A percentile compares a stretch with the other conserved stretches of the same genome.
Conservation (phyloP, 2,329 filamentous ascomycete genomes). For the Cordyceps javanica region DNA sequence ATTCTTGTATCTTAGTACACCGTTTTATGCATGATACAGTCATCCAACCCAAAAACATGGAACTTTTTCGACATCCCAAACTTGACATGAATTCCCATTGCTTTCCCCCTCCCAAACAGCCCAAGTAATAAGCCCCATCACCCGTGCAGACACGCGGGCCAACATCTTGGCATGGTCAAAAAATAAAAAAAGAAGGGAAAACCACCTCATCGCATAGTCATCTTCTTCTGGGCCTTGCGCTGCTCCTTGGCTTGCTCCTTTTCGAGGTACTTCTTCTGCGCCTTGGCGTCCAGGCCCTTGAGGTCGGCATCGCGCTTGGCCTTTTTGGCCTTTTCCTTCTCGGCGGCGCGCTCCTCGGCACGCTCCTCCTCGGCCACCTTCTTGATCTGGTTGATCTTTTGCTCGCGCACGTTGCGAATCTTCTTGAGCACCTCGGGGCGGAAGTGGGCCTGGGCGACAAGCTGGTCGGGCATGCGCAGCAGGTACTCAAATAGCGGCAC, state of each 20-base stretch:
- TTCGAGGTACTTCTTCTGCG: slow-evolving; percentile 79
- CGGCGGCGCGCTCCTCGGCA: slow-evolving; percentile 66
- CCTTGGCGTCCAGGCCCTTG: slow-evolving; percentile 69
- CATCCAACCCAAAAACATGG: not conserved
- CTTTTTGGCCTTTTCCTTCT: slow-evolving; percentile 75
- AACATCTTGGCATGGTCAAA: not conserved
- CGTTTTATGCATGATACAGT: not conserved
- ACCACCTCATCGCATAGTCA: slow-evolving; percentile 36
- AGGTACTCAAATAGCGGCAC: slow-evolving; percentile 74
- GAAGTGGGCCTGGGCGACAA: slow-evolving; percentile 75
- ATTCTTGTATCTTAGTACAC: slow-evolving; percentile 1
- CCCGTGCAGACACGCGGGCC: not conserved
- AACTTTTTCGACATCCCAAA: not conserved
- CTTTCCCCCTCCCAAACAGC: not conserved
- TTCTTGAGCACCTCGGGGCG: slow-evolving; percentile 85
- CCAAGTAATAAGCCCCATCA: not conserved
- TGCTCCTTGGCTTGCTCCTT: slow-evolving; percentile 71
- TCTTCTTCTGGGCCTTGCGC: slow-evolving; percentile 49
- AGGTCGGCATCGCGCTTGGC: slow-evolving; percentile 82
- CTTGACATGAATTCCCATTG: not conserved
- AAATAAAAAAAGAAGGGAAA: not conserved
- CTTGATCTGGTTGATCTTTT: slow-evolving; percentile 71
- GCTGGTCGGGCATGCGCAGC: slow-evolving; percentile 74
- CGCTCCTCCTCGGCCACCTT: slow-evolving; percentile 74
- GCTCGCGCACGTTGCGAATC: slow-evolving; percentile 72